Evolutionary conservation across 495 filamentous ascomycete genomes (phyloP).

Genomic region (Penicillium lividum): DNA sequence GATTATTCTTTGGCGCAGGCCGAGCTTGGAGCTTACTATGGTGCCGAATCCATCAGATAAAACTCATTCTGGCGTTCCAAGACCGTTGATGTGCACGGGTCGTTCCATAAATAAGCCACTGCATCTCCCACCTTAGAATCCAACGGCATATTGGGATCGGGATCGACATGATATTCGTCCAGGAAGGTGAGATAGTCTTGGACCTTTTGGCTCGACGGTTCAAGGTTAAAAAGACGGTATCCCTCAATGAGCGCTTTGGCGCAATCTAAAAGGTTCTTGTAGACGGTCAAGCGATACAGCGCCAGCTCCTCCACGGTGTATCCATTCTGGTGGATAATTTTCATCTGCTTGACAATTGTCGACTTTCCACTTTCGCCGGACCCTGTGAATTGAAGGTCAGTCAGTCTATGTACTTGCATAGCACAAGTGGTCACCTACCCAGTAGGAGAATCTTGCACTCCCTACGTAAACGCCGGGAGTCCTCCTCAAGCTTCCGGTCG

Average conservation of each 20-base stretch:
- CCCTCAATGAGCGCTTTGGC: constrained; percentile 87
- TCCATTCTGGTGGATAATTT: constrained; percentile 98
- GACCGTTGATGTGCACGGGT: constrained; percentile 77
- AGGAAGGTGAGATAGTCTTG: constrained; percentile 76
- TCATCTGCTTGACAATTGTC: constrained; percentile 99
- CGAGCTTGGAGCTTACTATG: constrained; percentile 69
- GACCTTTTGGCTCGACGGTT: constrained; percentile 69
- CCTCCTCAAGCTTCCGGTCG: constrained; percentile 88
- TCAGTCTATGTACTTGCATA: constrained; percentile 4
- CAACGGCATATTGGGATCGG: constrained; percentile 80
- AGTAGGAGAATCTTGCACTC: constrained; percentile 98
- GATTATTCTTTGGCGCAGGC: neutral
- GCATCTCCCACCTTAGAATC: constrained; percentile 79
- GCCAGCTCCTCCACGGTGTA: constrained; percentile 89
- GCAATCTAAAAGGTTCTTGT: constrained; percentile 97
- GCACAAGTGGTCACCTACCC: constrained; percentile 56
- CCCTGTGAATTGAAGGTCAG: constrained; percentile 52
- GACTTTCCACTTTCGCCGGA: constrained; percentile 99
- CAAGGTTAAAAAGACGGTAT: constrained; percentile 83
- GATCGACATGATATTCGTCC: constrained; percentile 82
- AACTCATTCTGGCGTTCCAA: constrained; percentile 97
- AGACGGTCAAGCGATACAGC: constrained; percentile 91
- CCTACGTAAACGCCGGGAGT: constrained; percentile 81
- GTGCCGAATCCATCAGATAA: constrained; percentile 98
- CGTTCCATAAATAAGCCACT: constrained; percentile 84